phyloP scores from a whole-genome alignment of 2,329 filamentous ascomycete genomes.

The Fusarium nelsonii region DNA sequence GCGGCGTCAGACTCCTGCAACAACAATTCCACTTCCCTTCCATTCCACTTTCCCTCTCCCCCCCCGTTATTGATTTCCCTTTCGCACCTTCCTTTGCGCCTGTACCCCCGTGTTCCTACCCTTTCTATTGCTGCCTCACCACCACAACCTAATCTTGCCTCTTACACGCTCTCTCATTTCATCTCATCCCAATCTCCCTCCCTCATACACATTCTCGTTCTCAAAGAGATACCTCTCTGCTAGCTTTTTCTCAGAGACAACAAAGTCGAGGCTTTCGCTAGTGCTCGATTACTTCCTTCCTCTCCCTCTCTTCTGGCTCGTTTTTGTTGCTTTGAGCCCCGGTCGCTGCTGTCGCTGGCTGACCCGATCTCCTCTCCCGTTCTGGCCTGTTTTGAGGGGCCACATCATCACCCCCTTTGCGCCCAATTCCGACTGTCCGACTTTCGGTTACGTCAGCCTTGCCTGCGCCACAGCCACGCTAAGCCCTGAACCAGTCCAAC shows the following conservation, averaged over 20 bases:
- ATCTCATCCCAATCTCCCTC: slow-evolving; percentile 42
- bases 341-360: slow-evolving; percentile 43
- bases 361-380: slow-evolving; percentile 42
- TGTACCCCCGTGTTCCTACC: slow-evolving; percentile 38
- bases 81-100: slow-evolving; percentile 47
- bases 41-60: slow-evolving; percentile 40
- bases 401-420: slow-evolving; percentile 52
- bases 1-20: slow-evolving; percentile 48
- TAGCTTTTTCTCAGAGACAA: slow-evolving; percentile 38
- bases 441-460: slow-evolving; percentile 54
- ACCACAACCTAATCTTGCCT: slow-evolving; percentile 45
- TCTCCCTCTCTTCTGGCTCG: slow-evolving; percentile 38
- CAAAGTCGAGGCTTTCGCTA: slow-evolving; percentile 61
- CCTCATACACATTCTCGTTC: slow-evolving; percentile 46
- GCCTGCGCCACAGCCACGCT: slow-evolving; percentile 35
- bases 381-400: slow-evolving; percentile 49
- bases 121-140: slow-evolving; percentile 46
- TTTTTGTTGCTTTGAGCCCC: slow-evolving; percentile 39
- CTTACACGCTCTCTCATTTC: slow-evolving; percentile 46
- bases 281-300: slow-evolving; percentile 57
- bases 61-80: slow-evolving; percentile 39
- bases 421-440: slow-evolving; percentile 48
- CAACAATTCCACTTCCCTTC: slow-evolving; percentile 48
- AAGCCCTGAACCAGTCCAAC: slow-evolving; percentile 16
- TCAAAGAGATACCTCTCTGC: slow-evolving; percentile 39